A percentile compares a stretch with the other conserved stretches of the same genome.
phyloP scores from a whole-genome alignment of 2,329 filamentous ascomycete species.

The Graphiopsis chlorocephala region DNA sequence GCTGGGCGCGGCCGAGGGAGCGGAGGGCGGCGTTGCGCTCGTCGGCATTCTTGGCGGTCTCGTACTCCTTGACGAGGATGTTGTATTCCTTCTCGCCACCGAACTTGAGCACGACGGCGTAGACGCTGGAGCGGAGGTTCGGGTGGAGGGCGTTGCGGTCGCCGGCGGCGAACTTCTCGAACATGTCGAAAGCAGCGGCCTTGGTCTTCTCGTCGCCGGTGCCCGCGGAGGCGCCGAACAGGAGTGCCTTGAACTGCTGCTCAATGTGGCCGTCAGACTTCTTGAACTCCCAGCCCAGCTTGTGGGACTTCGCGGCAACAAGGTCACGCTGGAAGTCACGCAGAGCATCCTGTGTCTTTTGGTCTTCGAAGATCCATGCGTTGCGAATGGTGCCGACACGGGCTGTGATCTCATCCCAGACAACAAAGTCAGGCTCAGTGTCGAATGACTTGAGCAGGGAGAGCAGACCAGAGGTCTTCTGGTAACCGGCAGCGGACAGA shows the following conservation, averaged over 20 bases:
- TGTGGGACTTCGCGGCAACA: slow-evolving; percentile 74
- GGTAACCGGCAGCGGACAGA: slow-evolving; percentile 83
- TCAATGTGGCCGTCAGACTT: slow-evolving; percentile 82
- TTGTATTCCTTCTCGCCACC: slow-evolving; percentile 88
- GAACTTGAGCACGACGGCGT: slow-evolving; percentile 77
- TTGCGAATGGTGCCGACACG: slow-evolving; percentile 74
- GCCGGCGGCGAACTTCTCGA: slow-evolving; percentile 75
- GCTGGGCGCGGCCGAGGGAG: slow-evolving; percentile 72
- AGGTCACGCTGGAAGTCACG: slow-evolving; percentile 80
- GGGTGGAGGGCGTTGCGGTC: slow-evolving; percentile 82
- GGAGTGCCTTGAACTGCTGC: slow-evolving; percentile 89
- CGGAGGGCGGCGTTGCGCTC: slow-evolving; percentile 91
- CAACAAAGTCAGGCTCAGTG: slow-evolving; percentile 80
- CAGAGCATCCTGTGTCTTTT: slow-evolving; percentile 68
- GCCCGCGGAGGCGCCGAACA: slow-evolving; percentile 81
- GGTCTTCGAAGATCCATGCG: slow-evolving; percentile 86
- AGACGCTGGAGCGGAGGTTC: slow-evolving; percentile 84
- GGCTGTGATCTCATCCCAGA: slow-evolving; percentile 88
- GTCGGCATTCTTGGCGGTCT: slow-evolving; percentile 71
- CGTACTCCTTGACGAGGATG: slow-evolving; percentile 70
- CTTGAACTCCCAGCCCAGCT: slow-evolving; percentile 83
- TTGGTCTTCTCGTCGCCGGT: slow-evolving; percentile 76
- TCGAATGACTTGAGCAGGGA: slow-evolving; percentile 82
- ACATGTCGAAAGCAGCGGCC: slow-evolving; percentile 83
- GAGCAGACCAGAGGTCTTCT: slow-evolving; percentile 86